Base-by-base conservation (phyloP, 768 basidiomycete genomes). In the Naganishia friedmannii region DNA sequence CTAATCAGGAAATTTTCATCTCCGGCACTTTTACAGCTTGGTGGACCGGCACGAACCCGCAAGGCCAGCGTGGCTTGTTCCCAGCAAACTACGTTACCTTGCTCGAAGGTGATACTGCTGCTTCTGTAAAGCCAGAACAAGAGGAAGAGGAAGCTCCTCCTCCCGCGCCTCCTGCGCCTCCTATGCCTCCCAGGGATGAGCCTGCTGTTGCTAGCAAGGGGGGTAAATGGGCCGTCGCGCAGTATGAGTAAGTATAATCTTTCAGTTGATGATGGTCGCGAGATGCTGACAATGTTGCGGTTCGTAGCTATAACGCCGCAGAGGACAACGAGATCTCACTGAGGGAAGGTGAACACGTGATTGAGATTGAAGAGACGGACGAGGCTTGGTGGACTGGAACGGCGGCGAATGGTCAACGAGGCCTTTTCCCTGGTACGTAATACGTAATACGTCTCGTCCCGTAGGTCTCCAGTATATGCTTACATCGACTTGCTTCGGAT, bases 281-380 rank as follows among this genome's bases (percentile, higher is more conserved):
- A 12, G 12, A 8, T 42, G 9, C 9, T 42, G 42, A 8, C 15
- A 13, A 42, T 13, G 42, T 5, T 42, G 2, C 7, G 2, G 15
- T 66, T 8, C 58, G 4, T 66, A 93, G 91, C 73, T 95, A 94
- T 76, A 91, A 92, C 12, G 91, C 93, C 0, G 87, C 87, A 0
- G 93, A 96, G 77, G 92, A 93, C 74, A 96, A 97, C 76, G 93
- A 96, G 77, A 82, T 96, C 32, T 85, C 88, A 3, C 92, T 97
- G 86, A 83, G 79, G 34, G 93, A 92, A 79, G 91, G 91, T 31
- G 93, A 93, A 42, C 82, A 83, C 68, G 90, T 96, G 77, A 84
- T 83, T 21, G 84, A 89, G 67, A 90, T 96, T 66, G 90, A 92
- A 76, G 87, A 88, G 53, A 60, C 57, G 31, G 77, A 78, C 66